phyloP scores from a whole-genome alignment of 192 early-diverging fungal genomes.

The Coemansia reversa region DNA sequence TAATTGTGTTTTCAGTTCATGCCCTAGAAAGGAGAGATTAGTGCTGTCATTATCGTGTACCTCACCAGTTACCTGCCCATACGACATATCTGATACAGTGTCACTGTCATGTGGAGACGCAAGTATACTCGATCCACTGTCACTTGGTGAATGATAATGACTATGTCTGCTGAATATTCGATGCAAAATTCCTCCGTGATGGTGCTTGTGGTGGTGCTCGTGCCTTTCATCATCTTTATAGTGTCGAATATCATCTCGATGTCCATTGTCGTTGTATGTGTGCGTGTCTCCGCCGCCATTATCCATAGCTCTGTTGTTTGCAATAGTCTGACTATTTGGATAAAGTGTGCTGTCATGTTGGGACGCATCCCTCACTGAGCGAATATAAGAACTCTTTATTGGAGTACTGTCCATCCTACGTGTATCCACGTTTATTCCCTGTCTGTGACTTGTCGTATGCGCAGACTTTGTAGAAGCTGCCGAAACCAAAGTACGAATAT shows the following conservation, averaged over 20 bases:
- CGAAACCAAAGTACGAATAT: constrained; percentile 11
- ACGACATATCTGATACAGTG: neutral
- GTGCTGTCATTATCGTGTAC: neutral
- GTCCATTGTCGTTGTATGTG: neutral
- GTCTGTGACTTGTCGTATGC: neutral
- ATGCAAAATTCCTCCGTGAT: neutral
- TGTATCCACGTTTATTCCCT: neutral
- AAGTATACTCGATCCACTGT: constrained; percentile 8
- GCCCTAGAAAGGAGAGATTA: neutral
- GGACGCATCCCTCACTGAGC: neutral
- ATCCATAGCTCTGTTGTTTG: neutral
- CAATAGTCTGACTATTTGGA: neutral
- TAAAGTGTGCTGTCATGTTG: neutral
- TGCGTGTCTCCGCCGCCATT: neutral
- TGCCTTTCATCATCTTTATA: neutral
- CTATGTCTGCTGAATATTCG: constrained; percentile 2
- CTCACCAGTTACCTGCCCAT: neutral
- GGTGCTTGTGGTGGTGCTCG: neutral
- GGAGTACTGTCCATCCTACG: neutral
- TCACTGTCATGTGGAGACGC: neutral
- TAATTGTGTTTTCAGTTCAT: neutral
- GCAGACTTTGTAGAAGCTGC: neutral
- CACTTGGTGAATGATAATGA: neutral
- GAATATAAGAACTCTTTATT: neutral
- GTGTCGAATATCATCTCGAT: neutral